Base-by-base conservation (phyloP, 768 basidiomycete genomes). In the Lactarius hengduanensis region DNA sequence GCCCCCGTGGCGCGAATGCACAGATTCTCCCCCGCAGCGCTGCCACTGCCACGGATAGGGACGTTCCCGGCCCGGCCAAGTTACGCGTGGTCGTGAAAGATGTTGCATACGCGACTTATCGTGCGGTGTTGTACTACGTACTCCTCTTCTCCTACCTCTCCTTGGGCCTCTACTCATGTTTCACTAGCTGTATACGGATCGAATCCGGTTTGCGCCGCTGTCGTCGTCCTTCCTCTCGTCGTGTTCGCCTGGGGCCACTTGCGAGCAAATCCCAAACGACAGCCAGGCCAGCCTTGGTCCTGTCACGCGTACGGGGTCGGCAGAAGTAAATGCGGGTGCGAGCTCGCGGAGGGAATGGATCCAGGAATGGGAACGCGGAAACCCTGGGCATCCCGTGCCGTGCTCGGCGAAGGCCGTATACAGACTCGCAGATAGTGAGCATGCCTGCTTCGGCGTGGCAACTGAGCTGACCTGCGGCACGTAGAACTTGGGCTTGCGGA, bases 331-430 rank as follows among this genome's bases (percentile, higher is more conserved):
- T 18, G 55, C 57, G 7, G 59, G 69, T 30, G 72, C 71, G 5
- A 74, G 74, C 3, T 78, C 82, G 18, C 77, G 85, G 40, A 80
- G 79, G 68, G 86, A 90, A 61, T 95, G 92, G 92, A 86, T 94
- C 56, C 79, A 77, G 67, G 81, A 83, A 56, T 94, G 91, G 91
- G 80, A 82, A 73, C 76, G 76, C 55, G 78, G 78, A 60, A 82
- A 90, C 71, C 85, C 86, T 4, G 82, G 82, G 13, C 80, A 83
- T 56, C 89, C 90, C 1, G 78, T 82, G n/a, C 86, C 86, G 0
- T 92, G 91, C 72, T 92, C 90, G 34, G 91, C 92, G 16, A 94
- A 94, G 75, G 89, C 92, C 3, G 85, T 87, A 10, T 95, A 92
- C 73, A 81, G 91, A 59, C 81, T 94, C 34, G 93, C 93, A 20